Evolutionary conservation across 208 protist genomes (phyloP), one percentile per base, ranked within the genome.

Genomic region (Angomonas ambiguus): DNA sequence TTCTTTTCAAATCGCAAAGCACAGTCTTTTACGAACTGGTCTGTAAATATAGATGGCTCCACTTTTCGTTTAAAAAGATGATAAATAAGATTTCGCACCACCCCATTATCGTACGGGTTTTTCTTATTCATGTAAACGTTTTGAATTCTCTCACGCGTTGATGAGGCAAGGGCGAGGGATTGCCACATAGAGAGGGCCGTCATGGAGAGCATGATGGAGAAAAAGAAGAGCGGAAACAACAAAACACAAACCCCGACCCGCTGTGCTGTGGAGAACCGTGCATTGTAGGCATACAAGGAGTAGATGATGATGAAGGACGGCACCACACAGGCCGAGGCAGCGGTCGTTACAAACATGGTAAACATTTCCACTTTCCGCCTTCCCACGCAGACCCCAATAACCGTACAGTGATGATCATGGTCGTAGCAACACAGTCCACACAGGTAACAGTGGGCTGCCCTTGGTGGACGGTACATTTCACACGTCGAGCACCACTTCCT

Each of bases 401-500:
- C 85, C 58, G 66, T 72, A 71, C 93, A 97, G 73, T 97, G 93
- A 56, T 97, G 93, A 60, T 97, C 93, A 67, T 93, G 87, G 24
- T 94, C 81, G 55, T 79, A 69, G 62, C 88, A 80, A 67, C 93
- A 97, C 28, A 95, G 61, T 1, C 86, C 90, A 67, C 93, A 97
- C 33, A 85, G 67, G 65, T 94, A 95, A 72, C 93, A 97, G 70
- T 97, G 93, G 13, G 90, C 83, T 11, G 93, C 93, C 2, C 93
- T 87, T 30, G 79, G 35, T 5, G 93, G 93, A 16, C 90, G 77
- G 67, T 93, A 67, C 67, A 96, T 83, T 58, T 88, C 69, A 76
- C 93, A 97, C 16, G 84, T 92, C 3, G 79, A 78, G 67, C 93
- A 97, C 90, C 92, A 97, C 71, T 94, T 94, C n/a, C 84, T 77